Evolutionary conservation across 1,139 yeast genomes (phyloP), one percentile per base, ranked within the genome.

Genomic region (Yamadazyma blattariae): DNA sequence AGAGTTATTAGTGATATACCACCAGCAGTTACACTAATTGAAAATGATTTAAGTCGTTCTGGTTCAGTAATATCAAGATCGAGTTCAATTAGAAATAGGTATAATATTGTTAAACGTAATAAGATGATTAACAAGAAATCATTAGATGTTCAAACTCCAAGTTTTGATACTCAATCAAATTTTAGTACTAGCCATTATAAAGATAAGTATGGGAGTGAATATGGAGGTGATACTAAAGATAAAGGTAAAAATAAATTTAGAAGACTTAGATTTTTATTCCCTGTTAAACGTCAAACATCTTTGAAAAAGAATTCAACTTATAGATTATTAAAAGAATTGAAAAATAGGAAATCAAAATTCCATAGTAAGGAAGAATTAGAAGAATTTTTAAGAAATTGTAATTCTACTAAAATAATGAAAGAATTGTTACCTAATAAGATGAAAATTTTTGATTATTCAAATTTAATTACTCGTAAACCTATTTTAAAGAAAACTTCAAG

Each of bases 221-320:
- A 11, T n/a, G 13, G 26, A 11, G 32, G 8, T n/a, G n/a, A 23
- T 23, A n/a, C n/a, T 10, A 16, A 28, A n/a, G 13, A 11, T 12
- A n/a, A 17, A 11, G 11, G 20, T 25, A 17, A 29, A 16, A 13
- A 25, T 5, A 14, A 25, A 9, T 24, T 12, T 5, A 26, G 27
- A 19, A 39, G 28, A 18, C 17, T 47, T 2, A 38, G 41, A 29
- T 64, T 59, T 33, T 38, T 53, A 8, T 68, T 67, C 40, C 72
- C 73, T 3, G 70, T 67, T 2, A 56, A 49, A 32, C 44, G 73
- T 27, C 56, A 55, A 29, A 57, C 57, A 4, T 66, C 74, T 1
- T 56, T 67, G 33, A 65, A 62, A 38, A 49, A 47, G 42, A 19
- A 41, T 43, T 21, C 48, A 15, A 23, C 60, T 45, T 44, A 43